Base-by-base conservation (phyloP, 768 basidiomycete species). In the Boletus huronensis region DNA sequence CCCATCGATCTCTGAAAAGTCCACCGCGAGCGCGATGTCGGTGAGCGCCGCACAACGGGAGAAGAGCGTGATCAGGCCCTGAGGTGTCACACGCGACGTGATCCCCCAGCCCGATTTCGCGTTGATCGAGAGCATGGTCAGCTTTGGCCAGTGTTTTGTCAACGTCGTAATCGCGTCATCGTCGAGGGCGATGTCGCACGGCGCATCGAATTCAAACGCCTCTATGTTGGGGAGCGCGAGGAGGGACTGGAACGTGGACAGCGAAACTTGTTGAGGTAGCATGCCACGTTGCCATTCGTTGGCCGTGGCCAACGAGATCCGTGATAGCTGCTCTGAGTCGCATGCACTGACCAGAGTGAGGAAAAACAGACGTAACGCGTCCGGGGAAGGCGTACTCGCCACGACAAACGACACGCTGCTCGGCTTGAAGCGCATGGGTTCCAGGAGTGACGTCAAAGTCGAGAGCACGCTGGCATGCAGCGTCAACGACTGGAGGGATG, bases 291-390 rank as follows among this genome's bases (percentile, higher is more conserved):
- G 52, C 5, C 50, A 41, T 11, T 58, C 35, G 19, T 13, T n/a
- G 5, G 43, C 23, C 6, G 55, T 52, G n/a, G 46, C 41, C 45
- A 66, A 23, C 32, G 58, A 58, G 32, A 67, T 31, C 2, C 16
- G 34, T 0, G 29, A 32, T 9, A 66, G 58, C 4, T 25, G 16
- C 26, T 58, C 57, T 0, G 57, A 21, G 17, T 7, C 26, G 11
- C 61, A 68, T 13, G 61, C 55, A 19, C 31, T 44, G 26, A 40
- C 46, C 9, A 67, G 39, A 19, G 64, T 48, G 26, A 65, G 48
- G 42, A 63, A 67, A 34, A 68, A 66, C 3, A 63, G 46, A 25
- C 56, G 61, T 8, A 68, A 44, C 42, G 47, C 64, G 21, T 67
- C 61, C 14, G 50, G 21, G 28, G 55, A 56, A 1, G 66, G 62